Percentiles rank a stretch among this genome's conserved stretches.
These are phyloP conservation scores for Botrytis fragariae DNA, from an alignment of 2,329 filamentous ascomycete species.

Conservation along the genomic window DNA sequence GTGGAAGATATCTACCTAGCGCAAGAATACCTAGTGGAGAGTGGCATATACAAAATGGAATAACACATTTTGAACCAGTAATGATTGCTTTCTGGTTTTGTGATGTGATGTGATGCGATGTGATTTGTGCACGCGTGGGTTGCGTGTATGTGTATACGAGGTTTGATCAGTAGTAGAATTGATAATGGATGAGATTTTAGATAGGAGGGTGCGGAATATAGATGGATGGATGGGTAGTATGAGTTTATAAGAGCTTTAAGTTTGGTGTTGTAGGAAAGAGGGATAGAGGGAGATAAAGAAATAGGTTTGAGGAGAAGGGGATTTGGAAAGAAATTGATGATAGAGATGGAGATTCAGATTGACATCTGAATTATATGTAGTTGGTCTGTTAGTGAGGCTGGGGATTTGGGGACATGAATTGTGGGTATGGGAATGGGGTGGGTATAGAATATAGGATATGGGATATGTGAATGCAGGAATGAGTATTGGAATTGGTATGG, in stretches of 20 bases:
- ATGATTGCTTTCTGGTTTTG: not conserved
- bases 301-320: not conserved
- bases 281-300: no score
- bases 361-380: not conserved
- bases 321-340: not conserved
- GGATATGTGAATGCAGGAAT: no score
- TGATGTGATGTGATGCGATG: not conserved
- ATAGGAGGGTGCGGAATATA: not conserved
- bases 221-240: not conserved
- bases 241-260: not conserved
- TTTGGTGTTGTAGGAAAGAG: not conserved
- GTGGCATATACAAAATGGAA: constrained; percentile 14
- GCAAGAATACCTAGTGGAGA: not conserved
- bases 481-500: not conserved
- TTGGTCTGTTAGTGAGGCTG: not conserved
- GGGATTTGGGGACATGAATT: no score
- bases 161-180: not conserved
- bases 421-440: no score
- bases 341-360: not conserved
- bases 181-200: not conserved
- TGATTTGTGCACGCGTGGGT: not conserved
- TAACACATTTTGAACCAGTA: not conserved
- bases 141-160: not conserved
- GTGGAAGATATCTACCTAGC: not conserved
- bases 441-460: no score